Evolutionary conservation across 192 early-diverging fungal genomes (phyloP), one percentile per base, ranked within the genome.

Genomic region (Kickxella alabastrina): DNA sequence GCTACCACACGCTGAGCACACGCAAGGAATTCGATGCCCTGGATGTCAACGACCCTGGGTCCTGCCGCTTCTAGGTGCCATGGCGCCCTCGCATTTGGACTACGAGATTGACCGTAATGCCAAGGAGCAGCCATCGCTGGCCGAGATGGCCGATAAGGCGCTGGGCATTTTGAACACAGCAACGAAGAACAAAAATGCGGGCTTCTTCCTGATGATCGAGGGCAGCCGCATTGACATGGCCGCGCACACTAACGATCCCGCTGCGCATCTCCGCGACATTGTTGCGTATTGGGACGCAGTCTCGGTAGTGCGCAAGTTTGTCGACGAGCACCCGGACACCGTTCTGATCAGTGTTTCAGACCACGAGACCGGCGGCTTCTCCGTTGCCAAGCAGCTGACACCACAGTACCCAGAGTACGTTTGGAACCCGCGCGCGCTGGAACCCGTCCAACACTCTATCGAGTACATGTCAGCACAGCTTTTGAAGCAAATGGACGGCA

Each of bases 141-240:
- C 64, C 22, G 85, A 93, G 51, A 97, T 97, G 93, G 67, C 92
- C 5, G 41, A 65, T 13, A 90, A 87, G 63, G 93, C 92, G n/a
- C 54, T 99, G 15, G 59, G 72, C 5, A 69, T 95, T 7, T 78
- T 99, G n/a, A 66, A 72, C 17, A 25, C 72, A 0, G 77, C 82
- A 3, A 75, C 76, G 0, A 58, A 59, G 37, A 57, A 74, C 48
- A 62, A 68, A 19, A 78, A 81, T 41, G 55, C 75, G 0, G 93
- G 96, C 4, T 99, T 97, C 72, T 93, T 97, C 63, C 71, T 99
- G 62, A 92, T 99, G 90, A 87, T 98, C 54, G 96, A 98, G 77
- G 92, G 96, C 26, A 90, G 87, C 51, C 75, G 92, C 37, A 98
- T 98, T 53, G 91, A 99, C 62, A 95, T 97, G 93, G 96, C 91